Base-by-base conservation (phyloP, 495 filamentous ascomycete genomes). In the Alectoria sarmentosa region DNA sequence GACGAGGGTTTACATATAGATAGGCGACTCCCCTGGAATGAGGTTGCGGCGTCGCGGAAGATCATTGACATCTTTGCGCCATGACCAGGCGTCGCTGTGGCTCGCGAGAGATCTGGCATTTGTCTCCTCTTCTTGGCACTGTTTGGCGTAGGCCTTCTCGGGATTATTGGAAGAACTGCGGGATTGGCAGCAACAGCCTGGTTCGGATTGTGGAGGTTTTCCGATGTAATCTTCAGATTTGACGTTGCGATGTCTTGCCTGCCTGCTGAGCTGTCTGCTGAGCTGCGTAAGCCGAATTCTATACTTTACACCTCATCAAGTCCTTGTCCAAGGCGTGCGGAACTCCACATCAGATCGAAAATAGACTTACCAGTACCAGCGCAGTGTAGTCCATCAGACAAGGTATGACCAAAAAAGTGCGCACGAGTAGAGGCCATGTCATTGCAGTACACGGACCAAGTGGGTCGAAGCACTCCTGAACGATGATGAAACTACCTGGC, bases 11-110 rank as follows among this genome's bases (percentile, higher is more conserved):
- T 30, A n/a, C 14, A 49, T 28, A 60, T 55, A 15, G 60, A n/a
- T 28, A 49, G 38, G 30, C 30, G 30, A 32, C 54, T 55, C 23
- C 30, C n/a, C 19, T 66, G 61, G 37, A 67, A 60, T 46, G 44
- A 58, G 14, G 42, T 58, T 41, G 67, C 61, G 41, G 67, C 65
- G 49, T 67, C 62, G 26, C 61, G 67, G 36, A 69, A 71, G n/a
- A 69, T 61, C 37, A 32, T 61, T n/a, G 67, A 69, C 54, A 69
- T 69, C 56, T 58, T 69, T 28, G 60, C 62, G 17, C 42, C 39
- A 56, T 65, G 65, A 57, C 69, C 55, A 10, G 62, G 62, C 54
- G 58, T 65, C n/a, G 65, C 44, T n/a, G 37, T 46, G 26, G 65
- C 41, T 28, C 69, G 61, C 19, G 61, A 65, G 21, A 71, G 67